These are phyloP conservation scores for Leptographium procerum DNA, from an alignment of 2,329 filamentous ascomycete species.

Conservation along the genomic window DNA sequence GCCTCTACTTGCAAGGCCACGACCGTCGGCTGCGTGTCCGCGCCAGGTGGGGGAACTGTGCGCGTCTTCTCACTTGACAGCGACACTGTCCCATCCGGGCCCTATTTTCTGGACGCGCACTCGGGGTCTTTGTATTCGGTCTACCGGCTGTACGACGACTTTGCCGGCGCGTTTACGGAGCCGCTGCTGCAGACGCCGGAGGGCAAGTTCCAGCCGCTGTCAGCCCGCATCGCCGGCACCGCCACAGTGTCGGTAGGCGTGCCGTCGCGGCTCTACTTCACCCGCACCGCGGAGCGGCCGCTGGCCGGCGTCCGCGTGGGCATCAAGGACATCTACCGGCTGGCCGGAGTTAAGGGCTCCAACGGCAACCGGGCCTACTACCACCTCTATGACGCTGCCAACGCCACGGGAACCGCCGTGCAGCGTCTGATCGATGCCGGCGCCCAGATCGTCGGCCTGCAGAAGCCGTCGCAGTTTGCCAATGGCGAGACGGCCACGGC, in stretches of 20 bases:
- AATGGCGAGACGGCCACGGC: constrained; percentile 29
- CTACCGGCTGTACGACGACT: constrained; percentile 25
- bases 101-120: constrained; percentile 23
- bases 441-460: constrained; percentile 36
- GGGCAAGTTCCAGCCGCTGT: constrained; percentile 21
- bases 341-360: constrained; percentile 40
- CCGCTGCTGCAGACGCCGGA: constrained; percentile 20
- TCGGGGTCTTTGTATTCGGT: constrained; percentile 22
- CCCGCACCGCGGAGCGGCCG: constrained; percentile 33
- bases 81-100: constrained; percentile 19
- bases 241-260: constrained; percentile 28
- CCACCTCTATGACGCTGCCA: constrained; percentile 35
- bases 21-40: background rate
- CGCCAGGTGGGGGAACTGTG: background rate
- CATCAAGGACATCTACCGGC: constrained; percentile 48
- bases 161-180: constrained; percentile 20
- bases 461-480: constrained; percentile 34
- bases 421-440: constrained; percentile 48
- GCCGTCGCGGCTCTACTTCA: constrained; percentile 46
- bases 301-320: constrained; percentile 44
- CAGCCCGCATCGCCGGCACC: constrained; percentile 19
- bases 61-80: constrained; percentile 9
- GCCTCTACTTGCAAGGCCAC: constrained; percentile 8
- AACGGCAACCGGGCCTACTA: constrained; percentile 47
- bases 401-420: constrained; percentile 36